Evolutionary conservation across 129 eudicot genomes (phyloP).

Genomic region (Helianthus tuberosus): DNA sequence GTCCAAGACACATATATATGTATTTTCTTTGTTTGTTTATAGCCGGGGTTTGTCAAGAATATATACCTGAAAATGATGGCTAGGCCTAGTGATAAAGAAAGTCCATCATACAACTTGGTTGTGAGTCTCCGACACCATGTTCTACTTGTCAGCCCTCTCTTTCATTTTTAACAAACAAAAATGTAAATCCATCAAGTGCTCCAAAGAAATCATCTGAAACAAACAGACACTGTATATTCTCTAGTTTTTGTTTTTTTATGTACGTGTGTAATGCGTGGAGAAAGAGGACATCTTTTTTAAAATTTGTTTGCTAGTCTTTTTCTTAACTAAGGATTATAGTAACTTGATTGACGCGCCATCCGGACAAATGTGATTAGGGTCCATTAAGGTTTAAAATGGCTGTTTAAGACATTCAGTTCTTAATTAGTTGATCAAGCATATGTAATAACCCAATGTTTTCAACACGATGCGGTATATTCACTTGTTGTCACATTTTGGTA

Average conservation of each 20-base stretch:
- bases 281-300: conserved; percentile 14
- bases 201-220: conserved; percentile 27
- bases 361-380: background rate
- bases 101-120: conserved; percentile 33
- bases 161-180: conserved; percentile 30
- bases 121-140: conserved; percentile 39
- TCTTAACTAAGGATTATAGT: background rate
- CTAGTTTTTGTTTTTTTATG: conserved; percentile 28
- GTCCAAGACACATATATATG: background rate
- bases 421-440: background rate
- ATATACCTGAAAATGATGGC: conserved; percentile 23
- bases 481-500: conserved; percentile 11
- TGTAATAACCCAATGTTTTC: background rate
- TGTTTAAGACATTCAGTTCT: background rate
- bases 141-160: conserved; percentile 41
- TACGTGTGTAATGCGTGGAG: conserved; percentile 20
- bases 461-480: conserved; percentile 9
- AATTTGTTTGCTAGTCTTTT: background rate
- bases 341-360: background rate
- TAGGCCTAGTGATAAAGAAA: conserved; percentile 18
- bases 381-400: background rate
- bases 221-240: conserved; percentile 31
- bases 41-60: background rate
- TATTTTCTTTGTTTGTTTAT: conserved; percentile 13
- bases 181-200: conserved; percentile 36